Conservation (phyloP, 768 basidiomycete genomes). For the Boletus rubroflammeus region DNA sequence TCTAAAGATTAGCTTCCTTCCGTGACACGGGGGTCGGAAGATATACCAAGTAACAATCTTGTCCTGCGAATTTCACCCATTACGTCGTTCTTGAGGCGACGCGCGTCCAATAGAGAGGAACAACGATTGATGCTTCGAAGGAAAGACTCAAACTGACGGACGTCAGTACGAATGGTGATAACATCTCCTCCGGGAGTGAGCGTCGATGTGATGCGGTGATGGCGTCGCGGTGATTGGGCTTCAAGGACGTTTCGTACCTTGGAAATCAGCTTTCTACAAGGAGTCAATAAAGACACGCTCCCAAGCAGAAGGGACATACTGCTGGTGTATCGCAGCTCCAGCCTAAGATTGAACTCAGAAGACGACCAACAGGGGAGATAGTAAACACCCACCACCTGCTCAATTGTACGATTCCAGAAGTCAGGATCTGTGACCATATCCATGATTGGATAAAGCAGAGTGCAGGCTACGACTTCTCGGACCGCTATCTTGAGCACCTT, state of each 20-base stretch:
- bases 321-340: conserved; percentile 68
- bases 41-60: conserved; percentile 63
- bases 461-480: conserved; percentile 79
- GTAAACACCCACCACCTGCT: conserved; percentile 73
- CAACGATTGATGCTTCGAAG: conserved; percentile 78
- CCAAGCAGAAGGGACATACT: conserved; percentile 37
- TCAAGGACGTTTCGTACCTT: conserved; percentile 84
- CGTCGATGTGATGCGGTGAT: conserved; percentile 39
- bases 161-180: conserved; percentile 79
- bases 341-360: conserved; percentile 38
- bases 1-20: conserved; percentile 1
- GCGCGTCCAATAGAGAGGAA: conserved; percentile 83
- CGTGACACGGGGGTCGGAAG: neutral
- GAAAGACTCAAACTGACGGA: conserved; percentile 88
- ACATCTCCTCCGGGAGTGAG: conserved; percentile 50
- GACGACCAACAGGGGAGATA: neutral
- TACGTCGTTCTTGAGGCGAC: conserved; percentile 88
- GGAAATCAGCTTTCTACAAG: conserved; percentile 70
- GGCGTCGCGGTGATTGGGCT: conserved; percentile 64
- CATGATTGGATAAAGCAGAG: conserved; percentile 81
- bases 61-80: conserved; percentile 88
- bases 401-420: conserved; percentile 93
- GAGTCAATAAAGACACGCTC: neutral
- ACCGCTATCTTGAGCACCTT: conserved; percentile 67
- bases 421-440: conserved; percentile 95